Evolutionary conservation across 2,329 filamentous ascomycete genomes (phyloP).

Genomic region (Ascochyta pisi): DNA sequence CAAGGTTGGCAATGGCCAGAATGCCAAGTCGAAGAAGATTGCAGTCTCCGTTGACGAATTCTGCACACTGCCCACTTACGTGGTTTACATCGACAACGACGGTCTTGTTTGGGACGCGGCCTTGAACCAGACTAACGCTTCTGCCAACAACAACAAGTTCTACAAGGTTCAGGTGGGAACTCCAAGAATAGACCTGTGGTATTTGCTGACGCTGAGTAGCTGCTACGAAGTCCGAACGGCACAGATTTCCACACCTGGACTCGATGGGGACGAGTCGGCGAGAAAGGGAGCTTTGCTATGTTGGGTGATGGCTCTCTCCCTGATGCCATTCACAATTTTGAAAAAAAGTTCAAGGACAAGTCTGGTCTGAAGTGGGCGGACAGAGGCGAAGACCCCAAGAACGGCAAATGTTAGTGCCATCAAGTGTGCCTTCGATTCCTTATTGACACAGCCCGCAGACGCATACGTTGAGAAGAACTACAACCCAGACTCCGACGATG

Average conservation of each 20-base stretch:
- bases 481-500: slow-evolving; percentile 66
- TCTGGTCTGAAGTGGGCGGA: slow-evolving; percentile 60
- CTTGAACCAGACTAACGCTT: slow-evolving; percentile 77
- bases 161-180: slow-evolving; percentile 71
- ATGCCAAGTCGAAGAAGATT: slow-evolving; percentile 50
- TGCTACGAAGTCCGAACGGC: slow-evolving; percentile 39
- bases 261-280: slow-evolving; percentile 79
- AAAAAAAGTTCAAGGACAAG: slow-evolving; percentile 66
- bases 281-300: slow-evolving; percentile 55
- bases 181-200: background rate
- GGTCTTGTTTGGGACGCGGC: slow-evolving; percentile 79
- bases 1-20: slow-evolving; percentile 55
- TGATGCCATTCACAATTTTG: slow-evolving; percentile 54
- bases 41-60: slow-evolving; percentile 58
- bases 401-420: slow-evolving; percentile 59
- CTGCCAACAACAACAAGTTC: slow-evolving; percentile 82
- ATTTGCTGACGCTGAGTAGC: slow-evolving; percentile 23
- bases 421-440: too few relatives aligned
- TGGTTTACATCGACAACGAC: slow-evolving; percentile 70
- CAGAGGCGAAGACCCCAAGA: slow-evolving; percentile 62
- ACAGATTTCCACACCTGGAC: slow-evolving; percentile 69
- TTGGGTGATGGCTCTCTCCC: slow-evolving; percentile 50
- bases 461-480: slow-evolving; percentile 83
- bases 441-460: slow-evolving; percentile 48
- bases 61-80: slow-evolving; percentile 42